phyloP scores from a whole-genome alignment of 2,329 filamentous ascomycete species.

The Colletotrichum sp. region DNA sequence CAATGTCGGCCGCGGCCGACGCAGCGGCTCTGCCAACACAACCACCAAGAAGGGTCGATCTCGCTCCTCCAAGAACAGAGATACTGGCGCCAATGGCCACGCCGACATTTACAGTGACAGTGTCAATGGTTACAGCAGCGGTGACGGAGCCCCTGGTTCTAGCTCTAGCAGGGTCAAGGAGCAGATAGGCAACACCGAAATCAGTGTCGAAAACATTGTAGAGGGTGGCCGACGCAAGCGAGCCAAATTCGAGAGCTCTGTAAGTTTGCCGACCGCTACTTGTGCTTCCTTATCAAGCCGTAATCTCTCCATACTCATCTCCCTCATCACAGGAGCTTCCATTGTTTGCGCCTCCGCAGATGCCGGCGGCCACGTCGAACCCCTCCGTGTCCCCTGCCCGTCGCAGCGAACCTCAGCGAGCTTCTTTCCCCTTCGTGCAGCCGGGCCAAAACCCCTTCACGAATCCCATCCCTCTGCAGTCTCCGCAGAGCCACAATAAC shows the following conservation, averaged over 20 bases:
- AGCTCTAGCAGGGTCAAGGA: constrained; percentile 81
- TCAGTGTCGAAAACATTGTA: constrained; percentile 97
- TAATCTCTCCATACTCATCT: constrained; percentile 30
- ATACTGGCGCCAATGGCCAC: constrained; percentile 46
- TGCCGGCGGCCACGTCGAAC: constrained; percentile 93
- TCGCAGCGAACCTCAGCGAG: constrained; percentile 74
- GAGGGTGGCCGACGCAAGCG: constrained; percentile 95
- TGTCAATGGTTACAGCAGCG: constrained; percentile 82
- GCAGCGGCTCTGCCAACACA: constrained; percentile 75
- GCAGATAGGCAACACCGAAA: constrained; percentile 91
- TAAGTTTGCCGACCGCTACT: constrained; percentile 58
- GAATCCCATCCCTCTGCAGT: constrained; percentile 79
- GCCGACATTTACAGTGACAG: constrained; percentile 70
- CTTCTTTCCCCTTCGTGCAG: constrained; percentile 76
- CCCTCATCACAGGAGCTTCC: constrained; percentile 79
- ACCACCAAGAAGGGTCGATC: constrained; percentile 71
- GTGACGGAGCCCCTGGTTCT: constrained; percentile 80
- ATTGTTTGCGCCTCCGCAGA: constrained; percentile 91
- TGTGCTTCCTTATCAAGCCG: not conserved
- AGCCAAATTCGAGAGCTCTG: constrained; percentile 95
- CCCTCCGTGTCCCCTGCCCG: constrained; percentile 95
- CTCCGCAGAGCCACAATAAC: constrained; percentile 76
- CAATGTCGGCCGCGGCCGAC: constrained; percentile 69
- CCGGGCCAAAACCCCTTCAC: constrained; percentile 81
- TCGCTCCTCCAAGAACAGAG: constrained; percentile 73